Conservation (phyloP, 169 alveolate genomes). For the Cyclospora cayetanensis region DNA sequence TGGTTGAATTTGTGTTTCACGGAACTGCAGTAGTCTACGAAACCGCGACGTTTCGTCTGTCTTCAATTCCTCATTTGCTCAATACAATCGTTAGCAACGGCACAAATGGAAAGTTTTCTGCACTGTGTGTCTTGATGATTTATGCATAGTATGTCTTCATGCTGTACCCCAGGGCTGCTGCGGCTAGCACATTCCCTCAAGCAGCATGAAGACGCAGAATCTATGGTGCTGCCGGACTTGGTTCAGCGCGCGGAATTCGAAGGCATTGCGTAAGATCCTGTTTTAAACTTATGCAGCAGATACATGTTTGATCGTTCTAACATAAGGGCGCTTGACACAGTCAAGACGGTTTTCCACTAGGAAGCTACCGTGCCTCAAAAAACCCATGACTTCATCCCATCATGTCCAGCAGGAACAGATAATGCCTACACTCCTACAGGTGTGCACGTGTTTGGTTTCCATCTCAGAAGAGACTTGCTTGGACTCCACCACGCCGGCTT, state of each 20-base stretch:
- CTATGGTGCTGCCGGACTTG: not conserved
- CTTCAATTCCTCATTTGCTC: too few species aligned
- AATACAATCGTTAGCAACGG: too few species aligned
- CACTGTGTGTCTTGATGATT: too few species aligned
- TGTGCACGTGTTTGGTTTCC: not conserved
- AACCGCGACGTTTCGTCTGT: too few species aligned
- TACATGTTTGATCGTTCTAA: not conserved
- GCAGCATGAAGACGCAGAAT: not conserved
- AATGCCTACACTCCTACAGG: not conserved
- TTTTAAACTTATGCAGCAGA: not conserved
- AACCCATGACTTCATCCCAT: too few species aligned
- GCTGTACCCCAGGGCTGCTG: not conserved
- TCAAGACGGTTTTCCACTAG: too few species aligned
- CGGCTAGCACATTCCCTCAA: not conserved
- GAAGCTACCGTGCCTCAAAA: not conserved
- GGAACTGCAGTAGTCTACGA: too few species aligned
- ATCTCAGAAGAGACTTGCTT: not conserved
- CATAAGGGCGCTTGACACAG: not conserved
- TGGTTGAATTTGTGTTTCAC: too few species aligned
- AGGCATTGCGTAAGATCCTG: not conserved
- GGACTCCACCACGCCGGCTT: not conserved
- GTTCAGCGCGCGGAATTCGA: not conserved
- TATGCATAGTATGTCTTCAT: too few species aligned
- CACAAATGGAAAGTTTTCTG: too few species aligned
- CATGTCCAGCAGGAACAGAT: not conserved